Evolutionary conservation across 2,329 filamentous ascomycete genomes (phyloP).

Genomic region (Pestalotiopsis sp.): DNA sequence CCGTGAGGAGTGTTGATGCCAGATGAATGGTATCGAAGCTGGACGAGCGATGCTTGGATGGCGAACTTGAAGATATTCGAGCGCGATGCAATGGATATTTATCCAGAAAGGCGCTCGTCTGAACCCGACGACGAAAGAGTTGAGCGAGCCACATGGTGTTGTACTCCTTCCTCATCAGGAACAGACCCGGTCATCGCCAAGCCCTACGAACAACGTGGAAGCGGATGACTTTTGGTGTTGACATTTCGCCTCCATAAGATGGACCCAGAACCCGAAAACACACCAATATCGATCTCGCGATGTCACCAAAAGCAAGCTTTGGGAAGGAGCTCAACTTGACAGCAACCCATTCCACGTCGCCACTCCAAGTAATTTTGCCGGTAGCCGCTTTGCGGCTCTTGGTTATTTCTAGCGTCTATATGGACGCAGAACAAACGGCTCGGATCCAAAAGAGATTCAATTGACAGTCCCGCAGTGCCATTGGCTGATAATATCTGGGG

Average conservation of each 20-base stretch:
- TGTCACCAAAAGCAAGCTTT: slow-evolving; percentile 6
- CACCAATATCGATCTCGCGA: neutral
- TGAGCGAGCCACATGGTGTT: neutral
- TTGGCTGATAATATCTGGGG: slow-evolving; percentile 3
- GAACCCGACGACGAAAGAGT: neutral
- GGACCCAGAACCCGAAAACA: neutral
- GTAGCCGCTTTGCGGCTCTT: slow-evolving; percentile 9
- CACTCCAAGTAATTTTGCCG: slow-evolving; percentile 3
- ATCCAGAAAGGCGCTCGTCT: slow-evolving; percentile 3
- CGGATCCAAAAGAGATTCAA: neutral
- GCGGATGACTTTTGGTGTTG: neutral
- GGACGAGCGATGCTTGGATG: slow-evolving; percentile 4
- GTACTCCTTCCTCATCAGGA: slow-evolving; percentile 8
- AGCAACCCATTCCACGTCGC: neutral
- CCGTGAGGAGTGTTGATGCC: slow-evolving; percentile 4
- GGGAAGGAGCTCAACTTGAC: neutral
- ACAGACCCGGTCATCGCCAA: slow-evolving; percentile 3
- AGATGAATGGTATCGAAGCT: neutral
- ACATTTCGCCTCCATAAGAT: neutral
- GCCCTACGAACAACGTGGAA: slow-evolving; percentile 6
- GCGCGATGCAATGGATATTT: slow-evolving; percentile 1
- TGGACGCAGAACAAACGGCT: neutral
- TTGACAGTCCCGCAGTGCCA: neutral
- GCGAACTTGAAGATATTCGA: neutral
- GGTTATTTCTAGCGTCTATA: slow-evolving; percentile 3